Percentiles rank a stretch among this genome's conserved stretches.
phyloP scores from a whole-genome alignment of 1,284 basidiomycete genomes.

The Cutaneotrichosporon cyanovorans region DNA sequence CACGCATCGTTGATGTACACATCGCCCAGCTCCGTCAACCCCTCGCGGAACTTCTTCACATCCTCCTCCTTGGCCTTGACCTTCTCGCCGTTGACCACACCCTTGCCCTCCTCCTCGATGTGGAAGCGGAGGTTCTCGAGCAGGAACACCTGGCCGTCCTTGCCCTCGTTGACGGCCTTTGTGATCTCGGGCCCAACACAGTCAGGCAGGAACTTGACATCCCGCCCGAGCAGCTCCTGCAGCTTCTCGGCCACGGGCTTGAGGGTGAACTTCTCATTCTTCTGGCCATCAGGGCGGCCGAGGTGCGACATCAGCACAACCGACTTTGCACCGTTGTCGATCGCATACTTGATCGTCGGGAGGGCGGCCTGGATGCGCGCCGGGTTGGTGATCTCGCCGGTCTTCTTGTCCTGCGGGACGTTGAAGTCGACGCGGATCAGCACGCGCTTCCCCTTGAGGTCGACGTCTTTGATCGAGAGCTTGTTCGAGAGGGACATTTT shows the following conservation, averaged over 20 bases:
- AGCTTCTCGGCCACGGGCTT: constrained; percentile 71
- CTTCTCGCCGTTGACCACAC: constrained; percentile 71
- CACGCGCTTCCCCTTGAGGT: constrained; percentile 75
- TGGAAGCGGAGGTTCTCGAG: constrained; percentile 98
- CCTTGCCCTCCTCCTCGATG: constrained; percentile 97
- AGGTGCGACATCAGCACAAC: constrained; percentile 97
- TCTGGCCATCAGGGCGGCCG: constrained; percentile 91
- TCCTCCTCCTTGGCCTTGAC: constrained; percentile 79
- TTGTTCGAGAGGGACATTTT: constrained; percentile 95
- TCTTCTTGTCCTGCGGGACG: constrained; percentile 68
- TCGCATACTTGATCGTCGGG: constrained; percentile 90
- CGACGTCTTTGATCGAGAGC: constrained; percentile 83
- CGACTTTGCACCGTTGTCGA: constrained; percentile 76
- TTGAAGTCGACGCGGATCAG: constrained; percentile 98
- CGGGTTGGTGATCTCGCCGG: constrained; percentile 83
- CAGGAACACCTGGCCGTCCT: constrained; percentile 74
- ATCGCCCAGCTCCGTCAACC: constrained; percentile 85
- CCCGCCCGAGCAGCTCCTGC: constrained; percentile 58
- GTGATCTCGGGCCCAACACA: constrained; percentile 82
- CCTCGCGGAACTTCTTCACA: constrained; percentile 76
- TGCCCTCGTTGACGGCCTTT: constrained; percentile 62
- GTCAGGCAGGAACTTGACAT: constrained; percentile 76
- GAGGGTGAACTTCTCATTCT: constrained; percentile 82
- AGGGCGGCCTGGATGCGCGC: constrained; percentile 93
- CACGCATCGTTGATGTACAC: constrained; percentile 95